A percentile compares a stretch with the other conserved stretches of the same genome.
phyloP scores from a whole-genome alignment of 2,329 filamentous ascomycete genomes.

The Cladophialophora carrionii region DNA sequence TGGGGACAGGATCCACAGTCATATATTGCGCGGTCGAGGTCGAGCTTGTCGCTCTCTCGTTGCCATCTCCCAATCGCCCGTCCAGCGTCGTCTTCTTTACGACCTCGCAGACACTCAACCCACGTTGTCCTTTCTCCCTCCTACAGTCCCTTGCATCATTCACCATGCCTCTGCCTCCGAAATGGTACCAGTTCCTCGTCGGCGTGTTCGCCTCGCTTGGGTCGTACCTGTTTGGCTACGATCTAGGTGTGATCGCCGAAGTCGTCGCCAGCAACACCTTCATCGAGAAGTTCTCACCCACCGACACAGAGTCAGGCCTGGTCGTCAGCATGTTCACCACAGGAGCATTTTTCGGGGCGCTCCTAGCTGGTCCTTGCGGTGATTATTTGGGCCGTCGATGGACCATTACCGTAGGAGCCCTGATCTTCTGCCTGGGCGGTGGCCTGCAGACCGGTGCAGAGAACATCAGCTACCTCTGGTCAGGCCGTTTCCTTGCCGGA shows the following conservation, averaged over 20 bases:
- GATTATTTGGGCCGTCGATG: slow-evolving; percentile 69
- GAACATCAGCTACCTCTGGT: slow-evolving; percentile 64
- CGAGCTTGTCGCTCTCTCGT: slow-evolving; percentile 4
- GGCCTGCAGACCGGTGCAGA: slow-evolving; percentile 71
- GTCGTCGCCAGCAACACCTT: slow-evolving; percentile 53
- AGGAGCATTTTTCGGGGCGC: slow-evolving; percentile 72
- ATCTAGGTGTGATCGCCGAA: slow-evolving; percentile 64
- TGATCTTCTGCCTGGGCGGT: slow-evolving; percentile 74
- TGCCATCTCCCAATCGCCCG: not conserved
- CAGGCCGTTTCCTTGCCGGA: slow-evolving; percentile 71
- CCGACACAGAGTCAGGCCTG: slow-evolving; percentile 57
- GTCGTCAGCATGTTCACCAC: slow-evolving; percentile 79
- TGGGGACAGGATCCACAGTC: slow-evolving; percentile 8
- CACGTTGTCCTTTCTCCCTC: not conserved
- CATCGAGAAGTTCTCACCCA: slow-evolving; percentile 40
- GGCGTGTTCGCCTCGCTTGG: slow-evolving; percentile 63
- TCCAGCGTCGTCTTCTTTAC: not conserved
- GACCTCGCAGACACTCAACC: not conserved
- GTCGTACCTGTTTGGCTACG: slow-evolving; percentile 62
- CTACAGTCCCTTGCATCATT: not conserved
- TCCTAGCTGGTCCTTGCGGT: slow-evolving; percentile 64
- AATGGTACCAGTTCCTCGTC: slow-evolving; percentile 64
- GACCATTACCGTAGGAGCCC: slow-evolving; percentile 72
- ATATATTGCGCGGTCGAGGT: slow-evolving; percentile 18
- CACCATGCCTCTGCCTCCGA: slow-evolving; percentile 58